phyloP scores from a whole-genome alignment of 768 basidiomycete species.

The Amanita rimosa region DNA sequence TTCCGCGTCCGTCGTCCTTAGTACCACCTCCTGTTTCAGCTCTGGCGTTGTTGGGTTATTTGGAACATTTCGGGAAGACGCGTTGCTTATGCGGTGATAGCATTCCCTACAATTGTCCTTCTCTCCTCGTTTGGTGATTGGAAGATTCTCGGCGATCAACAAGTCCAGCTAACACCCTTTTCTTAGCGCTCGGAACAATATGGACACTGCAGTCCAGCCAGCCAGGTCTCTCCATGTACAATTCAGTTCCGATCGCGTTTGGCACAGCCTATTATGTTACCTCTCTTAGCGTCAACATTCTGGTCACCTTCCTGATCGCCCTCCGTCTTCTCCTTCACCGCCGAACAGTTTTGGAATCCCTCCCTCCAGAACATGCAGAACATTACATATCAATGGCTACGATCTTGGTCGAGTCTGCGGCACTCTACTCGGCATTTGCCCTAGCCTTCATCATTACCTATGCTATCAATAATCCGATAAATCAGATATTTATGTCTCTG shows the following conservation, averaged over 20 bases:
- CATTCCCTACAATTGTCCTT: conserved; percentile 25
- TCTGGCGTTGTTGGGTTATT: conserved; percentile 28
- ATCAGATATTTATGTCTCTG: conserved; percentile 25
- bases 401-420: conserved; percentile 29
- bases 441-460: conserved; percentile 30
- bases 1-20: conserved; percentile 24
- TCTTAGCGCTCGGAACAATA: conserved; percentile 26
- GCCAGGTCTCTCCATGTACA: conserved; percentile 28
- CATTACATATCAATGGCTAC: conserved; percentile 20
- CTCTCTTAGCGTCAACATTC: conserved; percentile 25
- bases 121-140: conserved; percentile 29
- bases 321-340: conserved; percentile 19
- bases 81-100: conserved; percentile 18
- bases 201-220: conserved; percentile 32
- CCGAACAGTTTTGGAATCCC: conserved; percentile 13
- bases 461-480: conserved; percentile 25
- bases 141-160: not conserved
- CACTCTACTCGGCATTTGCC: conserved; percentile 29
- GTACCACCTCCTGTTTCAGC: conserved; percentile 13
- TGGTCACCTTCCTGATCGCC: conserved; percentile 23
- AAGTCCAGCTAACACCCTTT: not conserved
- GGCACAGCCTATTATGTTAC: conserved; percentile 21
- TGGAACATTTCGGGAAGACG: conserved; percentile 16
- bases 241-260: conserved; percentile 19
- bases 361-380: conserved; percentile 20